Evolutionary conservation across 1,284 basidiomycete species (phyloP).

Genomic region (Papiliotrema flavescens): DNA sequence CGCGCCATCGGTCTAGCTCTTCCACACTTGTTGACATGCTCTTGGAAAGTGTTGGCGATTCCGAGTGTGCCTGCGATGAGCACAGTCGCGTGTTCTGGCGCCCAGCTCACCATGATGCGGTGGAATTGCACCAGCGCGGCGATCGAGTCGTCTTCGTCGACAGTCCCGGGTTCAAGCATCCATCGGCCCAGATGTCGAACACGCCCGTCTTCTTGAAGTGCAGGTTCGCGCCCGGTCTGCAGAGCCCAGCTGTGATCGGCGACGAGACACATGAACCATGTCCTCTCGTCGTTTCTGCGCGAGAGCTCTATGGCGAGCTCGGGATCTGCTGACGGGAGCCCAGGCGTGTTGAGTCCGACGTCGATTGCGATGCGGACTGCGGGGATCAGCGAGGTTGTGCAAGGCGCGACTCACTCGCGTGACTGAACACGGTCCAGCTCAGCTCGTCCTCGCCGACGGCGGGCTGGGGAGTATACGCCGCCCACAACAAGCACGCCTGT

Average conservation of each 20-base stretch:
- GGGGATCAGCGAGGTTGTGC: not conserved
- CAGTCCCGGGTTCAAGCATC: not conserved
- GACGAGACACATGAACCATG: not conserved
- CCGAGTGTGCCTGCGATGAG: not conserved
- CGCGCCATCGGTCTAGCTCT: not conserved
- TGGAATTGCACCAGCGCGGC: not conserved
- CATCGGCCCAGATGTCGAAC: not conserved
- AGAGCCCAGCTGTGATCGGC: not conserved
- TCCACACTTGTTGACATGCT: not conserved
- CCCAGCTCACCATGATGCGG: not conserved
- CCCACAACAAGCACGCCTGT: not conserved
- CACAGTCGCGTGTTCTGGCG: not conserved
- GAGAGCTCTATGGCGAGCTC: not conserved
- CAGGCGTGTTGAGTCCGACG: not conserved
- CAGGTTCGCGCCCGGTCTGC: not conserved
- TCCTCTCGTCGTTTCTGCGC: not conserved
- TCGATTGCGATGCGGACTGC: not conserved
- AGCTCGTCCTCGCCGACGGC: not conserved
- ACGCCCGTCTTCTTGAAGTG: not conserved
- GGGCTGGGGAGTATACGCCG: not conserved
- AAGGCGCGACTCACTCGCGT: not conserved
- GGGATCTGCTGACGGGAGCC: not conserved
- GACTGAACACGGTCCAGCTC: not conserved
- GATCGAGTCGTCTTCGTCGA: not conserved
- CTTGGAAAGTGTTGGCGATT: not conserved